phyloP scores from a whole-genome alignment of 176 grass and related monocot species.

The Chloris gayana region DNA sequence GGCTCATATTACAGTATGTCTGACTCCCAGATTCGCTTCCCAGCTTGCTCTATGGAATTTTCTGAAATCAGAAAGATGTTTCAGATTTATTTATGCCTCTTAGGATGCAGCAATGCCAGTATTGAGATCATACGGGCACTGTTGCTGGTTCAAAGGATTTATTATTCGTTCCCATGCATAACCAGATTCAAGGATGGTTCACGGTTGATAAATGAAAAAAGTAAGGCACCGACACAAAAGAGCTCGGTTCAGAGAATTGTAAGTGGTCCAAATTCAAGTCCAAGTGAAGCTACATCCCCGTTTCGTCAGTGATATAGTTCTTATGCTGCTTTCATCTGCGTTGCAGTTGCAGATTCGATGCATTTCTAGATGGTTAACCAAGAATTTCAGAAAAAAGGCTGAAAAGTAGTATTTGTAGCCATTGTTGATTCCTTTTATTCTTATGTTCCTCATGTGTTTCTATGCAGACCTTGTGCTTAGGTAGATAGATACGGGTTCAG shows the following conservation, averaged over 20 bases:
- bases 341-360: background rate
- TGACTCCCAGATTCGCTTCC: background rate
- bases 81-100: slow-evolving; percentile 16
- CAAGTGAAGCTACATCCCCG: background rate
- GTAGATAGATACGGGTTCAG: slow-evolving; percentile 18
- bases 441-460: background rate
- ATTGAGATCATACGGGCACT: background rate
- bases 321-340: slow-evolving; percentile 25
- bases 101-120: background rate
- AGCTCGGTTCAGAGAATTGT: background rate
- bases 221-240: background rate
- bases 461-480: background rate
- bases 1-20: background rate
- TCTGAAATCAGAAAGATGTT: background rate
- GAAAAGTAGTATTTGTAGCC: background rate
- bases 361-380: background rate
- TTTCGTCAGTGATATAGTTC: slow-evolving; percentile 15
- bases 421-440: background rate
- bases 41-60: background rate
- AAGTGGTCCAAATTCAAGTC: slow-evolving; percentile 17
- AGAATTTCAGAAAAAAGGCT: background rate
- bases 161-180: background rate
- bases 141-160: background rate
- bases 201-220: background rate
- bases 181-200: background rate